Conservation (phyloP, 2,329 filamentous ascomycete genomes). For the Allantophomopsis cytisporea region DNA sequence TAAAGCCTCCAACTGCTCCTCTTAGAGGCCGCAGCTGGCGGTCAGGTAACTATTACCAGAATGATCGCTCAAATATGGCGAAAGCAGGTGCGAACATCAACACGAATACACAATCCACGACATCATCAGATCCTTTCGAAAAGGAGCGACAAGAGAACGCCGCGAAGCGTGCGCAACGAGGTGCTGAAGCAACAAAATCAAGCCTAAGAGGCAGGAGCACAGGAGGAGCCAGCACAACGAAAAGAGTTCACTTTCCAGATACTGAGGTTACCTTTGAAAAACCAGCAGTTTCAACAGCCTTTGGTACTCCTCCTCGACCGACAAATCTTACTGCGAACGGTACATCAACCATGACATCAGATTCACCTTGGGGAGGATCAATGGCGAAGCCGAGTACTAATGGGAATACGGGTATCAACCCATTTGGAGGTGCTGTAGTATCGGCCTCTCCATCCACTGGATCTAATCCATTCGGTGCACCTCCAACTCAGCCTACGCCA, state of each 20-base stretch:
- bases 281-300: slow-evolving; percentile 6
- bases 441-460: slow-evolving; percentile 1
- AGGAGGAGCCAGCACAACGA: slow-evolving; percentile 7
- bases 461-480: slow-evolving; percentile 7
- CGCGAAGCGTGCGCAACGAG: slow-evolving; percentile 15
- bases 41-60: not conserved
- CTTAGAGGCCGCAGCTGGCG: no score
- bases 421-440: slow-evolving; percentile 3
- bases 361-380: no score
- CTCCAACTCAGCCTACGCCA: not conserved
- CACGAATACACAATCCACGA: not conserved
- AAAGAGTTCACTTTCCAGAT: slow-evolving; percentile 13
- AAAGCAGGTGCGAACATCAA: slow-evolving; percentile 4
- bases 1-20: not conserved
- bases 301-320: slow-evolving; percentile 1
- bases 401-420: slow-evolving; percentile 1
- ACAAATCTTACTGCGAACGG: not conserved
- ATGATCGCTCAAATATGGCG: slow-evolving; percentile 7
- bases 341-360: no score
- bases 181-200: slow-evolving; percentile 7
- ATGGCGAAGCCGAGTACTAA: no score
- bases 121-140: slow-evolving; percentile 13
- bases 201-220: slow-evolving; percentile 9
- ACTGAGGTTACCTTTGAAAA: not conserved
- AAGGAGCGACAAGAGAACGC: slow-evolving; percentile 18